A percentile compares a stretch with the other conserved stretches of the same genome.
Conservation (phyloP, 2,329 filamentous ascomycete species). For the Penicillium griseofulvum region DNA sequence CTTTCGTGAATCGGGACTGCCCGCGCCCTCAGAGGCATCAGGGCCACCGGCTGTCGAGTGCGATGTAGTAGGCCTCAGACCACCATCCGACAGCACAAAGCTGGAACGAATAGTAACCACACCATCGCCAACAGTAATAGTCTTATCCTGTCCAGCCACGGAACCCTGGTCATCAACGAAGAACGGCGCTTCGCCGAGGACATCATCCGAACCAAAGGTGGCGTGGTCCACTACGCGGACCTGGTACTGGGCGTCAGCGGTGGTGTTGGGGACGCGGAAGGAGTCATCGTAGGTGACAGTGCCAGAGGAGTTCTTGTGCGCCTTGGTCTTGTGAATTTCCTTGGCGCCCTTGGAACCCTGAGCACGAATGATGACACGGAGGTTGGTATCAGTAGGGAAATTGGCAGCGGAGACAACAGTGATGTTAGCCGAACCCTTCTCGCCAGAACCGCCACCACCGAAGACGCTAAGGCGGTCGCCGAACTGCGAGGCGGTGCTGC, state of each 20-base stretch:
- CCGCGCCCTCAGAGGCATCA: slow-evolving; percentile 27
- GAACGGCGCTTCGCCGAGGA: slow-evolving; percentile 81
- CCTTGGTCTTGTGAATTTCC: slow-evolving; percentile 87
- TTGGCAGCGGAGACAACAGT: slow-evolving; percentile 75
- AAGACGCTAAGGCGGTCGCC: slow-evolving; percentile 51
- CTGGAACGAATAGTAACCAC: slow-evolving; percentile 70
- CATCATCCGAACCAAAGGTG: slow-evolving; percentile 77
- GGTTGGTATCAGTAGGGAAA: slow-evolving; percentile 71
- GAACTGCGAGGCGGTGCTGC: slow-evolving; percentile 52
- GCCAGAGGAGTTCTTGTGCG: slow-evolving; percentile 69
- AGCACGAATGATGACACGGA: slow-evolving; percentile 73
- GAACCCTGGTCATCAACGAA: slow-evolving; percentile 79
- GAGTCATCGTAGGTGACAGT: slow-evolving; percentile 63
- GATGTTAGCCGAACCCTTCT: slow-evolving; percentile 74
- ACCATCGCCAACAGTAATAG: slow-evolving; percentile 70
- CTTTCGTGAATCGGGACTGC: slow-evolving; percentile 44
- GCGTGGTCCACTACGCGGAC: slow-evolving; percentile 81
- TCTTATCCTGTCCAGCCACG: slow-evolving; percentile 66
- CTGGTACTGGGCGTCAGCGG: slow-evolving; percentile 81
- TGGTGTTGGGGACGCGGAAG: slow-evolving; percentile 69
- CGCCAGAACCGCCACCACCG: slow-evolving; percentile 50
- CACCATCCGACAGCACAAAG: slow-evolving; percentile 58
- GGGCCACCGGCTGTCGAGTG: slow-evolving; percentile 31
- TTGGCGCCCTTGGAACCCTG: slow-evolving; percentile 66
- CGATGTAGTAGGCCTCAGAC: slow-evolving; percentile 37